phyloP scores from a whole-genome alignment of 108 stramenopile genomes.

The Schizochytrium sp. region DNA sequence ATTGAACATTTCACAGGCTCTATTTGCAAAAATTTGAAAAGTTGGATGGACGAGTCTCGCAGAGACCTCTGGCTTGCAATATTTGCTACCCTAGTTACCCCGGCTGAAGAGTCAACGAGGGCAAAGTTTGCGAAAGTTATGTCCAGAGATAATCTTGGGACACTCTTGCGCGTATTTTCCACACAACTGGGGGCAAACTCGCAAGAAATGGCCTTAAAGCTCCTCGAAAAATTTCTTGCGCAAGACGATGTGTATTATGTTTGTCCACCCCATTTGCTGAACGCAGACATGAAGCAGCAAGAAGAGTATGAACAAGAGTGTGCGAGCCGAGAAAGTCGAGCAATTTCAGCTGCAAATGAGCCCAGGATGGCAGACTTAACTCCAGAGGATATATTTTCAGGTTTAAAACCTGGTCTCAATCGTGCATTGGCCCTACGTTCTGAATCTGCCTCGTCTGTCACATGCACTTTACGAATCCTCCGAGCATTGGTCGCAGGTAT shows the following conservation, averaged over 20 bases:
- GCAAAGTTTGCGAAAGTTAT: not conserved
- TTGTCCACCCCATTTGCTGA: not conserved
- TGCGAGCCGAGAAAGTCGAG: not conserved
- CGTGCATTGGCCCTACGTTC: not conserved
- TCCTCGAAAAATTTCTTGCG: not conserved
- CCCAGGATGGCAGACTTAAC: not conserved
- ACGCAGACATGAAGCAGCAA: not conserved
- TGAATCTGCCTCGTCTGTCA: not conserved
- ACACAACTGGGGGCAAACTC: not conserved
- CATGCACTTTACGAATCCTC: not conserved
- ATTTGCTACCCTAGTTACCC: not conserved
- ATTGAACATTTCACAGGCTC: not conserved
- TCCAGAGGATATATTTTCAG: not conserved
- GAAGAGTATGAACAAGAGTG: not conserved
- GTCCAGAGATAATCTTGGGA: not conserved
- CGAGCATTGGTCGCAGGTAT: not conserved
- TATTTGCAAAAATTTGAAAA: not conserved
- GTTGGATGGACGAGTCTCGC: slow-evolving; percentile 2
- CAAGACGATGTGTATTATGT: slow-evolving; percentile 24
- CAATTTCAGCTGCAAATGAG: not conserved
- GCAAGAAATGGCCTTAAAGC: slow-evolving; percentile 2
- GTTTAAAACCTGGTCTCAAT: not conserved
- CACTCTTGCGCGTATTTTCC: not conserved
- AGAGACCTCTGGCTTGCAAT: slow-evolving; percentile 11
- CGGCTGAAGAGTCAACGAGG: not conserved